A percentile compares a stretch with the other conserved stretches of the same genome.
Evolutionary conservation across 805 yeast species (phyloP).

Genomic region (Cyberlindnera misumaiensis): DNA sequence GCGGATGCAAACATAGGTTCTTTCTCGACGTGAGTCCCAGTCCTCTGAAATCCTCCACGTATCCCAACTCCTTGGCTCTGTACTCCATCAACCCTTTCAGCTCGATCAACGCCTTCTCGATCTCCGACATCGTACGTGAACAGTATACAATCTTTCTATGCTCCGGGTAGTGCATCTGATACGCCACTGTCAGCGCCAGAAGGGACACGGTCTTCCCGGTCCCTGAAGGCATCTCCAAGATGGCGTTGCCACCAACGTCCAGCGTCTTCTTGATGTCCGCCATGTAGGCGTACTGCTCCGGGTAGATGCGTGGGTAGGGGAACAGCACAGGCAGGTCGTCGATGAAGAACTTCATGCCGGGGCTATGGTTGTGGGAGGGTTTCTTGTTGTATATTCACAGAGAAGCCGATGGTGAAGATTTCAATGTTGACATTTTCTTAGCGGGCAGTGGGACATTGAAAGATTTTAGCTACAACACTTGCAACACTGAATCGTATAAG

Average conservation of each 20-base stretch:
- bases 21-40: conserved; percentile 92
- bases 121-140: conserved; percentile 99
- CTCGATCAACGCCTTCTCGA: conserved; percentile 94
- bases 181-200: conserved; percentile 86
- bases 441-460: not conserved
- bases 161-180: conserved; percentile 91
- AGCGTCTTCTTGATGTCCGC: conserved; percentile 87
- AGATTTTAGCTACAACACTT: no score
- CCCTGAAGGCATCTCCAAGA: conserved; percentile 98
- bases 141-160: conserved; percentile 92
- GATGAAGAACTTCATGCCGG: conserved; percentile 52
- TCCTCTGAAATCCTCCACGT: conserved; percentile 86
- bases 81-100: conserved; percentile 82
- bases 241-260: conserved; percentile 95
- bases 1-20: conserved; percentile 87
- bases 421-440: no score
- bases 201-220: conserved; percentile 96
- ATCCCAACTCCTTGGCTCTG: conserved; percentile 77
- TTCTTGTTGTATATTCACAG: no score
- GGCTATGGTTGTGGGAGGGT: no score
- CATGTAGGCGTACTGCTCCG: conserved; percentile 98
- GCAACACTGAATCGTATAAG: not conserved
- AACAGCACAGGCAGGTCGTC: conserved; percentile 94
- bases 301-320: conserved; percentile 95
- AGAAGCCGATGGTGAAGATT: no score